Conservation (phyloP, 805 yeast species). For the Spathaspora boniae region DNA sequence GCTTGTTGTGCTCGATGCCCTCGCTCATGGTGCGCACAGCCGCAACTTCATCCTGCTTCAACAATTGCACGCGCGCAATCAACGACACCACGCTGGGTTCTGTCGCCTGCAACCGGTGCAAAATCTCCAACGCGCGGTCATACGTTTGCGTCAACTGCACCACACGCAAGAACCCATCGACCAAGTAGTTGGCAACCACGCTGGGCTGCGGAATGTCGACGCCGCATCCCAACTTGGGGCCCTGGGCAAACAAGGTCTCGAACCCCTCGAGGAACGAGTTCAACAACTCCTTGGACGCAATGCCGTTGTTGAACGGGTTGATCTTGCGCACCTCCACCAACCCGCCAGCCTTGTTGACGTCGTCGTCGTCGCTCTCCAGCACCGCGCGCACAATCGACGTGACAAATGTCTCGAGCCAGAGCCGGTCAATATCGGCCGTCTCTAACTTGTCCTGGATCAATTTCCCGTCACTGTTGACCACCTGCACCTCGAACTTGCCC, state of each 20-base stretch:
- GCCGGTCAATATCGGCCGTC: slow-evolving; percentile 56
- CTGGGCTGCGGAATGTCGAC: slow-evolving; percentile 71
- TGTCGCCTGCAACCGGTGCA: slow-evolving; percentile 45
- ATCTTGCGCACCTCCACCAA: slow-evolving; percentile 81
- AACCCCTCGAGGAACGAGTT: slow-evolving; percentile 58
- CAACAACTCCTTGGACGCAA: slow-evolving; percentile 40
- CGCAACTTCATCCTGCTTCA: slow-evolving; percentile 56
- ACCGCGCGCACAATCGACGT: slow-evolving; percentile 74
- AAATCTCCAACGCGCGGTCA: slow-evolving; percentile 56
- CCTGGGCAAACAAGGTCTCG: slow-evolving; percentile 62
- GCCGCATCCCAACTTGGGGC: slow-evolving; percentile 61
- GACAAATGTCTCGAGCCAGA: slow-evolving; percentile 53
- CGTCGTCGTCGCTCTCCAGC: slow-evolving; percentile 69
- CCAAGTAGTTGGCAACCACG: slow-evolving; percentile 60
- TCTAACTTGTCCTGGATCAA: slow-evolving; percentile 46
- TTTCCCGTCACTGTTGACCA: slow-evolving; percentile 52
- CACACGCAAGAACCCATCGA: slow-evolving; percentile 67
- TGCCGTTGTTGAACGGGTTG: slow-evolving; percentile 62
- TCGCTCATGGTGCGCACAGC: slow-evolving; percentile 52
- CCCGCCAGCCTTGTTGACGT: slow-evolving; percentile 47
- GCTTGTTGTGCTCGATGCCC: slow-evolving; percentile 46
- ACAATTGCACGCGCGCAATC: slow-evolving; percentile 49
- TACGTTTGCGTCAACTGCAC: slow-evolving; percentile 63
- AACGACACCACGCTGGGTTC: slow-evolving; percentile 60
- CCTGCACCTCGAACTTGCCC: slow-evolving; percentile 60